Evolutionary conservation across 129 eudicot species (phyloP).

Genomic region (Smallanthus sonchifolius): DNA sequence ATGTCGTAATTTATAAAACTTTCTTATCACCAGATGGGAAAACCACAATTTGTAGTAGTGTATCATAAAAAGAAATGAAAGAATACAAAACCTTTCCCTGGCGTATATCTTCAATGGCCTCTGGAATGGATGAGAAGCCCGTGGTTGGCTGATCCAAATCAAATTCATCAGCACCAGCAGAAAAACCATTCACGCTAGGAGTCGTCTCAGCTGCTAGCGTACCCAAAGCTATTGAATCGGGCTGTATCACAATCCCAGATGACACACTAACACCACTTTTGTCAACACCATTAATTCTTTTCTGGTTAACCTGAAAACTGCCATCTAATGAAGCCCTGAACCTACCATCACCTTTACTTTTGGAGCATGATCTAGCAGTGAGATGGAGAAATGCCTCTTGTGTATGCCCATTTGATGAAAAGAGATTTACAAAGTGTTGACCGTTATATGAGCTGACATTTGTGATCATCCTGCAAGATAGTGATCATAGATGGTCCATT

Average conservation of each 20-base stretch:
- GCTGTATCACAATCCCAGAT: constrained; percentile 41
- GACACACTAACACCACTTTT: constrained; percentile 34
- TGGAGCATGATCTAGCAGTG: constrained; percentile 27
- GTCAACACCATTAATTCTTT: constrained; percentile 26
- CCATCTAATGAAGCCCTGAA: constrained; percentile 58
- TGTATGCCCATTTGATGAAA: constrained; percentile 35
- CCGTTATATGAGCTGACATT: constrained; percentile 41
- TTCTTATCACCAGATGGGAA: not conserved
- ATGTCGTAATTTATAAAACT: not conserved
- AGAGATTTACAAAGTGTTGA: constrained; percentile 35
- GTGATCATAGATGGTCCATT: constrained; percentile 2
- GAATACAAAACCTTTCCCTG: constrained; percentile 62
- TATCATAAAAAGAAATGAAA: not conserved
- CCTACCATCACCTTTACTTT: constrained; percentile 31
- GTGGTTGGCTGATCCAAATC: constrained; percentile 57
- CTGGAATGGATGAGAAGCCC: constrained; percentile 69
- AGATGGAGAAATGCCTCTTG: constrained; percentile 42
- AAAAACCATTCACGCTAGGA: constrained; percentile 40
- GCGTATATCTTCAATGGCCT: constrained; percentile 80
- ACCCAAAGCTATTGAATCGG: constrained; percentile 48
- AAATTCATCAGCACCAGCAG: constrained; percentile 40
- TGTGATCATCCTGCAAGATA: constrained; percentile 39
- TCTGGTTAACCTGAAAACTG: constrained; percentile 38
- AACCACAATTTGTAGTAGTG: not conserved
- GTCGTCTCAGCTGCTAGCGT: constrained; percentile 52